Conservation (phyloP, 768 basidiomycete species). For the Gloeophyllum trabeum region DNA sequence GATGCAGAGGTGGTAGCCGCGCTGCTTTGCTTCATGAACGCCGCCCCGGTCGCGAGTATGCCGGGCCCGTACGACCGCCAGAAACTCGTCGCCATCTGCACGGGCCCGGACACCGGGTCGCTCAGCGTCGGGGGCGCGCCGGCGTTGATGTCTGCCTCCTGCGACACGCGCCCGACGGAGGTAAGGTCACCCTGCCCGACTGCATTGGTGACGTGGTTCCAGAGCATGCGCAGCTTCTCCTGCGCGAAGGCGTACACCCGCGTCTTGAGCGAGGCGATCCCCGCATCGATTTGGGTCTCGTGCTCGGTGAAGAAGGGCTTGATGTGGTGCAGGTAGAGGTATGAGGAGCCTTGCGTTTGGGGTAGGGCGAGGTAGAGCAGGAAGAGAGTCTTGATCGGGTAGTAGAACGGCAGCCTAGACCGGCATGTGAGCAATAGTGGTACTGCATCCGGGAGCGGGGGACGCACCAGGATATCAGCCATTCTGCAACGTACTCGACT, state of each 20-base stretch:
- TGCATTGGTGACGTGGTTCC: constrained; percentile 49
- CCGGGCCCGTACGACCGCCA: constrained; percentile 76
- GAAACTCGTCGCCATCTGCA: constrained; percentile 50
- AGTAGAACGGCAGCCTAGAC: constrained; percentile 94
- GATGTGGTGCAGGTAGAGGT: constrained; percentile 71
- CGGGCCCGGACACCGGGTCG: constrained; percentile 52
- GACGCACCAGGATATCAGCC: constrained; percentile 77
- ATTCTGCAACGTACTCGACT: constrained; percentile 77
- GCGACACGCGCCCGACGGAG: constrained; percentile 9
- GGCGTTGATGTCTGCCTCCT: constrained; percentile 11
- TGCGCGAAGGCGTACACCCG: constrained; percentile 55
- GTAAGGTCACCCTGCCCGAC: constrained; percentile 27
- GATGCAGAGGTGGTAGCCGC: constrained; percentile 23
- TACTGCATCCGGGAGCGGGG: constrained; percentile 1
- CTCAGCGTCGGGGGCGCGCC: constrained; percentile 32
- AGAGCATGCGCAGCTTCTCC: constrained; percentile 46
- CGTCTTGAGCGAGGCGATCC: constrained; percentile 54
- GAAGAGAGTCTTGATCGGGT: constrained; percentile 68
- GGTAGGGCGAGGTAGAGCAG: constrained; percentile 87
- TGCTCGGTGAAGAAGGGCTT: constrained; percentile 76
- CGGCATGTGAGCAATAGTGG: constrained; percentile 9
- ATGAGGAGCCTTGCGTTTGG: constrained; percentile 80
- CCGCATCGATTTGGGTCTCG: constrained; percentile 76
- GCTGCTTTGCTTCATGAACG: constrained; percentile 43
- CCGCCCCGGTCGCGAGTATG: constrained; percentile 57